These are phyloP conservation scores for Starmerella kuoi DNA, from an alignment of 805 yeast species.

Conservation along the genomic window DNA sequence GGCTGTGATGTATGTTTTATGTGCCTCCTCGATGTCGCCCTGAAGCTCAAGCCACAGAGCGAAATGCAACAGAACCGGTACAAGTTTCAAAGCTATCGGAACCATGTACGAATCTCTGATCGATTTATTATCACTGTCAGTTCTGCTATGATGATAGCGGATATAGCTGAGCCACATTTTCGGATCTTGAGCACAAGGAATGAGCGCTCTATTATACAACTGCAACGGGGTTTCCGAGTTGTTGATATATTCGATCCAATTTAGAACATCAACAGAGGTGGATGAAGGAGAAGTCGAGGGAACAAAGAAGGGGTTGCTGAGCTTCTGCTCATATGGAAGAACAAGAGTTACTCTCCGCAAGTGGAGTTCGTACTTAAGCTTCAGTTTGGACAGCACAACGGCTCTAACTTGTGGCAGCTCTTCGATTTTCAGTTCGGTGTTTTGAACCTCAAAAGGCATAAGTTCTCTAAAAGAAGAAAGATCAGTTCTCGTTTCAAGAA, in stretches of 20 bases:
- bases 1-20: conserved; percentile 18
- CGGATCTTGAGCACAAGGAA: conserved; percentile 40
- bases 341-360: conserved; percentile 38
- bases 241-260: conserved; percentile 55
- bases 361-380: conserved; percentile 16
- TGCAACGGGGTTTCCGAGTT: conserved; percentile 30
- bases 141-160: conserved; percentile 18
- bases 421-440: background rate
- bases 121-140: background rate
- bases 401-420: conserved; percentile 8
- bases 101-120: conserved; percentile 21
- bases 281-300: conserved; percentile 31
- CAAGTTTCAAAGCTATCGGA: conserved; percentile 19
- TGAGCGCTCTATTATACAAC: conserved; percentile 59
- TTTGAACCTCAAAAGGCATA: conserved; percentile 3
- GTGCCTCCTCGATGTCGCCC: conserved; percentile 22
- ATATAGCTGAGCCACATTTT: conserved; percentile 59
- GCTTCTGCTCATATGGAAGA: conserved; percentile 61
- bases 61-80: conserved; percentile 18
- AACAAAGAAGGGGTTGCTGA: conserved; percentile 47
- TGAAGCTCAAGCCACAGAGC: conserved; percentile 26
- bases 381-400: conserved; percentile 13
- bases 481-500: background rate
- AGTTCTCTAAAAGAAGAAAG: background rate
- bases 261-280: conserved; percentile 31